Evolutionary conservation across 768 basidiomycete species (phyloP), one percentile per base, ranked within the genome.

Genomic region (Rhodotorula taiwanensis): DNA sequence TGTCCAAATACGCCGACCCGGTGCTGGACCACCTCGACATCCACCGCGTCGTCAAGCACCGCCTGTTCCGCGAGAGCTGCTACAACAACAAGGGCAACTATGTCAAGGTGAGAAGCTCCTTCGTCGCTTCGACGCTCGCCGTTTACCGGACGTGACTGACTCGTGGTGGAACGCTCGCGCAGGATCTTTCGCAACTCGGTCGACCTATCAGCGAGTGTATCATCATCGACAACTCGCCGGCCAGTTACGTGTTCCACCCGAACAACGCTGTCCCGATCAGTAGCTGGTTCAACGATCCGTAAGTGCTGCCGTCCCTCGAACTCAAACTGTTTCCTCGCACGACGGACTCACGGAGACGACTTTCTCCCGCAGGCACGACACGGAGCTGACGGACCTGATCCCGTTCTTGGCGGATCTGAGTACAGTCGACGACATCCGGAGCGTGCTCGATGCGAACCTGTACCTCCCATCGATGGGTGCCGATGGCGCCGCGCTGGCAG

Each of bases 1-100:
- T 99, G 61, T 93, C 90, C 83, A 99, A 98, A 92, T 99, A 99
- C 74, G 95, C 95, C 52, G 95, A 99, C 74, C 95, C 95, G 5
- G 95, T 99, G 20, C 80, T 99, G 58, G 95, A 99, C 80, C 95
- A 94, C 74, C 82, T 99, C 50, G 95, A 99, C 74, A 81, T 86
- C 31, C 86, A 93, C 76, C 86, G 84, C 67, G 94, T 93, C 15
- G 93, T 99, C 45, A 80, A 88, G 36, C 94, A 99, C 76, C 83
- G 95, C 64, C 78, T 99, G 54, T 99, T 97, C 83, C 80, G 95
- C 64, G 95, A 99, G 78, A 94, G 89, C 74, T 99, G 95, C 77
- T 98, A 97, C 76, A 98, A 95, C 75, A 95, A 98, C 78, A 88
- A 88, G 77, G 94, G 94, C 47, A 98, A 94, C 79, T 99, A 98